A percentile compares a stretch with the other conserved stretches of the same genome.
Evolutionary conservation across 208 protist genomes (phyloP).

Genomic region (Leishmania lainsoni): DNA sequence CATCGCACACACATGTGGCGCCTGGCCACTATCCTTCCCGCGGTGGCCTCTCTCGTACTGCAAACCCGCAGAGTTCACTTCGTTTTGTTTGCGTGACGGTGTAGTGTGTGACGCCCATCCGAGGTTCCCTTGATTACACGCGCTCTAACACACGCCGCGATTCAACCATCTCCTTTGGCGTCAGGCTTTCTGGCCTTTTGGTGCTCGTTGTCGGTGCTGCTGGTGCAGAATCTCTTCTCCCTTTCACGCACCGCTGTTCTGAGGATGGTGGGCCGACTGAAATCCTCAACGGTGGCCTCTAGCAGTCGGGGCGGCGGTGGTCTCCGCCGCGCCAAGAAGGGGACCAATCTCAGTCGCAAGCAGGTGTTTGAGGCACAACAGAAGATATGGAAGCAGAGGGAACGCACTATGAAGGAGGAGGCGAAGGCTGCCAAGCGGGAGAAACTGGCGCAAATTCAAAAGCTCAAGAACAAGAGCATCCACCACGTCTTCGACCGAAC

Average conservation of each 20-base stretch:
- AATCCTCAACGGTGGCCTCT: not conserved
- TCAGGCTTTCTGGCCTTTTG: not conserved
- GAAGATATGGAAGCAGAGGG: slow-evolving; percentile 52
- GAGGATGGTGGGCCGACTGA: slow-evolving; percentile 2
- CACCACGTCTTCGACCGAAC: slow-evolving; percentile 74
- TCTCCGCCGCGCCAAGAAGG: slow-evolving; percentile 38
- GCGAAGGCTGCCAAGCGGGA: slow-evolving; percentile 48
- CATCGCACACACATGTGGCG: not conserved
- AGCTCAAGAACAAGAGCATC: slow-evolving; percentile 73
- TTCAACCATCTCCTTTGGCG: not conserved
- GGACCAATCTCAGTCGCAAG: slow-evolving; percentile 80
- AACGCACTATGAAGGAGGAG: slow-evolving; percentile 48
- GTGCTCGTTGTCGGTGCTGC: not conserved
- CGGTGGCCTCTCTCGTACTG: not conserved
- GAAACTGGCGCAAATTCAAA: slow-evolving; percentile 51
- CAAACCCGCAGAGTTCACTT: not conserved
- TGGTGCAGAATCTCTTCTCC: not conserved
- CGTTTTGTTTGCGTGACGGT: not conserved
- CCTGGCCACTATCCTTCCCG: not conserved
- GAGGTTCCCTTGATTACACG: not conserved
- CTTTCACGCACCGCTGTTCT: not conserved
- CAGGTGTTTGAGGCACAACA: slow-evolving; percentile 68
- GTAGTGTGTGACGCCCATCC: not conserved
- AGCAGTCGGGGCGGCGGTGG: slow-evolving; percentile 6
- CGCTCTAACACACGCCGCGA: too few relatives aligned